These are phyloP conservation scores for Tricholoma hemisulphureum DNA, from an alignment of 768 basidiomycete species.

Conservation along the genomic window DNA sequence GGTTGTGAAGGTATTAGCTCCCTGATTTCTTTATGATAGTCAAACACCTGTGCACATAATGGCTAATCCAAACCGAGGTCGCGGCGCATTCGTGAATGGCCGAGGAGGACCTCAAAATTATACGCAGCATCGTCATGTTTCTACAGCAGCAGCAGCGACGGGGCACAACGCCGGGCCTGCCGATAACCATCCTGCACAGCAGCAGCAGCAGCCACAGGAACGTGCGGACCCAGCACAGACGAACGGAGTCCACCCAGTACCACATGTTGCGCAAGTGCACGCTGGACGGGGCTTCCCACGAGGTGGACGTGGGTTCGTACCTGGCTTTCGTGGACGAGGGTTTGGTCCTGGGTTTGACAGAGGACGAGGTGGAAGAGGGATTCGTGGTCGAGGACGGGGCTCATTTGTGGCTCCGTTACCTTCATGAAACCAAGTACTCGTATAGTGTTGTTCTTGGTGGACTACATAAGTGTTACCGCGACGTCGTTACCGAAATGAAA, in stretches of 20 bases:
- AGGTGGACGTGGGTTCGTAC: conserved; percentile 29
- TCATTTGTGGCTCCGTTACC: conserved; percentile 26
- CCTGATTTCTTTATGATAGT: conserved; percentile 15
- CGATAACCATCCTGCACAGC: conserved; percentile 8
- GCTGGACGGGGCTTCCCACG: conserved; percentile 27
- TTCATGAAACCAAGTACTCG: conserved; percentile 19
- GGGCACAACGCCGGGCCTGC: neutral
- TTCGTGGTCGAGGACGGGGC: conserved; percentile 41
- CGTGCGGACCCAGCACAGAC: conserved; percentile 3
- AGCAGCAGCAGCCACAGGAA: conserved; percentile 2
- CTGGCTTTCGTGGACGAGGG: conserved; percentile 31
- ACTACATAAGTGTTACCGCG: neutral
- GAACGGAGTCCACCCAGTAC: conserved; percentile 13
- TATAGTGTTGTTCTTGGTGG: neutral
- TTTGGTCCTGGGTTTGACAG: conserved; percentile 27
- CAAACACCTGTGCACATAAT: conserved; percentile 61
- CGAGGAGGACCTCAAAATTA: conserved; percentile 29
- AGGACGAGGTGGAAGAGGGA: conserved; percentile 33
- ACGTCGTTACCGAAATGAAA: neutral
- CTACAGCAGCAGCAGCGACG: neutral
- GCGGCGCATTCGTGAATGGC: conserved; percentile 32
- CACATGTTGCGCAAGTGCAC: neutral
- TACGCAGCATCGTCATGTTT: neutral
- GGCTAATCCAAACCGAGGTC: conserved; percentile 68
- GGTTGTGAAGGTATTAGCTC: conserved; percentile 1